phyloP scores from a whole-genome alignment of 129 eudicot species.

The Apium graveolens region DNA sequence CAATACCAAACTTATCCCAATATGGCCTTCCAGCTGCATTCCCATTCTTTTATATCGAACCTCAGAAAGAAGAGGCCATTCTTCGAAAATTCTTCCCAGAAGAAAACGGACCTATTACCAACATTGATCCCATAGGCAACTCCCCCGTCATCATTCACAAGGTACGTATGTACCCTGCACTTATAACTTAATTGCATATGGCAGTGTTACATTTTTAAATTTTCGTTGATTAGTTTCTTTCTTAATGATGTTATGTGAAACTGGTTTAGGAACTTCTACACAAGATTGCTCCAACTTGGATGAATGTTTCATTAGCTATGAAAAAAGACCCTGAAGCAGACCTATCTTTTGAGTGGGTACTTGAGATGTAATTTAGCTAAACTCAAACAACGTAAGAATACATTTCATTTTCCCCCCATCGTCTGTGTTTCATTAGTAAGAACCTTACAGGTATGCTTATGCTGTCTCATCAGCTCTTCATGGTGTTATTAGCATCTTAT shows the following conservation, averaged over 20 bases:
- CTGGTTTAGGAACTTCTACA: constrained; percentile 56
- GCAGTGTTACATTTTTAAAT: not conserved
- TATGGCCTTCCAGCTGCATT: constrained; percentile 92
- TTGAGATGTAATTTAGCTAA: constrained; percentile 64
- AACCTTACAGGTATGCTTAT: constrained; percentile 78
- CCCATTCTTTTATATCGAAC: constrained; percentile 94
- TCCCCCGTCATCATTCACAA: constrained; percentile 92
- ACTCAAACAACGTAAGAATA: not conserved
- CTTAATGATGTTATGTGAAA: not conserved
- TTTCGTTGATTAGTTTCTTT: not conserved
- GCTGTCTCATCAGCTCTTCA: constrained; percentile 97
- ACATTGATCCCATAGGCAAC: constrained; percentile 95
- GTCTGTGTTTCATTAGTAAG: not conserved
- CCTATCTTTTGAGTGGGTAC: constrained; percentile 95
- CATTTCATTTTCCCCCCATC: not conserved
- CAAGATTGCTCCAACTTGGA: constrained; percentile 98
- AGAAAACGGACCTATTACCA: constrained; percentile 83
- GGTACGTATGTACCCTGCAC: constrained; percentile 29
- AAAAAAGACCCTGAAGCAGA: constrained; percentile 91
- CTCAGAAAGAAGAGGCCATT: constrained; percentile 61
- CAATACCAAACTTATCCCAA: constrained; percentile 82
- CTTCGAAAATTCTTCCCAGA: constrained; percentile 81
- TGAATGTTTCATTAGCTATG: constrained; percentile 95
- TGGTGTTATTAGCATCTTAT: constrained; percentile 71
- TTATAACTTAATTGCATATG: not conserved